Percentiles rank a stretch among this genome's conserved stretches.
Evolutionary conservation across 2,329 filamentous ascomycete genomes (phyloP).

Genomic region (Stachybotrys elegans): DNA sequence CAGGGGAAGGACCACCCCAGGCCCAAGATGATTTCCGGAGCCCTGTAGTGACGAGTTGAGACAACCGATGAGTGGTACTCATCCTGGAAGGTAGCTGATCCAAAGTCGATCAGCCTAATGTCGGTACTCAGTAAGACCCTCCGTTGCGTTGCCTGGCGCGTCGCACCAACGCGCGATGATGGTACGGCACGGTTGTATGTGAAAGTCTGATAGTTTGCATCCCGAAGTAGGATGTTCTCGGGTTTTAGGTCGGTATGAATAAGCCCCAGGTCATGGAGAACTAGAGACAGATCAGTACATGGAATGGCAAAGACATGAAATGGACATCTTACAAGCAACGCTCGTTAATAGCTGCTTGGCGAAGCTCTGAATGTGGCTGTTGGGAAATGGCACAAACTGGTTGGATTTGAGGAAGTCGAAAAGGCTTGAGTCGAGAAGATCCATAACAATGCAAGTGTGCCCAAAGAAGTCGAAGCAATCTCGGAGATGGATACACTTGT

Average conservation of each 20-base stretch:
- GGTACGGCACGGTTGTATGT: conserved; percentile 67
- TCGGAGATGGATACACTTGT: conserved; percentile 91
- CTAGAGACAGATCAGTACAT: conserved; percentile 36
- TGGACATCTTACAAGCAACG: conserved; percentile 81
- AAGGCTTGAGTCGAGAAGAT: conserved; percentile 83
- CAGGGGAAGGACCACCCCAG: conserved; percentile 68
- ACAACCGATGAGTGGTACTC: conserved; percentile 70
- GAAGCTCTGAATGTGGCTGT: conserved; percentile 97
- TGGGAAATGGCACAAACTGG: conserved; percentile 91
- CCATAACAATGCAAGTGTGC: conserved; percentile 84
- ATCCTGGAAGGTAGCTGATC: conserved; percentile 67
- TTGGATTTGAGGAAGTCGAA: conserved; percentile 98
- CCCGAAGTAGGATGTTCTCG: conserved; percentile 64
- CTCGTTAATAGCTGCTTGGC: conserved; percentile 97
- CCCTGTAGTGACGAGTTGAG: conserved; percentile 64
- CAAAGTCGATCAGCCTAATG: conserved; percentile 67
- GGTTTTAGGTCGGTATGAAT: conserved; percentile 83
- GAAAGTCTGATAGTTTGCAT: conserved; percentile 63
- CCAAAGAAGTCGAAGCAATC: conserved; percentile 97
- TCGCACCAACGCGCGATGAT: conserved; percentile 56
- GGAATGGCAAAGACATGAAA: background rate
- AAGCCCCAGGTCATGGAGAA: conserved; percentile 92
- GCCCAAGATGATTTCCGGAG: conserved; percentile 66
- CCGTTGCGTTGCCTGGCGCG: conserved; percentile 57
- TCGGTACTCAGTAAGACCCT: conserved; percentile 63